Evolutionary conservation across 2,329 filamentous ascomycete species (phyloP), one percentile per base, ranked within the genome.

Genomic region (Fusarium albosuccineum): DNA sequence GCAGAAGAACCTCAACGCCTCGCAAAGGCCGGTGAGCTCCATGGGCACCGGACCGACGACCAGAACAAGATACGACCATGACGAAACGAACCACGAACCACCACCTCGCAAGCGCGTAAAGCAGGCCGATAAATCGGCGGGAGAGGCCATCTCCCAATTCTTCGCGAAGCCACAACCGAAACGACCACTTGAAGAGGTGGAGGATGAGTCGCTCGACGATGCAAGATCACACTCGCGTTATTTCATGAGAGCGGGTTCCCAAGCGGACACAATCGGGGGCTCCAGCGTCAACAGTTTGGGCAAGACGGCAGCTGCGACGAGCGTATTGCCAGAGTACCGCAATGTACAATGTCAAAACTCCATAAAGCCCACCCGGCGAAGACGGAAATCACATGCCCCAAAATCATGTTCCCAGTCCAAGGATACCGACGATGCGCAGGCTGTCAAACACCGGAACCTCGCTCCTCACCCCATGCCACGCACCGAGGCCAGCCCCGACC

Each of bases 1-100:
- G 27, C 45, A 76, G 73, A 75, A 53, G 64, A 33, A 22, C 10
- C 58, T 75, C 50, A 76, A 76, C 40, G 56, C 59, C 29, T 27
- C 29, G 22, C 67, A 57, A 17, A 65, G 33, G 41, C 70, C 73
- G 13, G 41, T 55, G 44, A 71, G 74, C 42, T 71, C 71, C n/a
- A 45, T 75, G 45, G 62, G 53, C 40, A 16, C 34, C 27, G 40
- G 54, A 36, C 40, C 36, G 33, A 33, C 44, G 17, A 17, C 52
- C 45, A 26, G 50, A 41, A 49, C 50, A 33, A 57, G 41, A 37
- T 41, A 44, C 9, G 16, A 39, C 40, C 16, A 7, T 22, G 44
- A 30, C 45, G 39, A 58, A 30, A 13, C 54, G 14, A 48, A 48
- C 55, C 41, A 64, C 44, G 60, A 68, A 42, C 67, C 63, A 30